Base-by-base conservation (phyloP, 495 filamentous ascomycete species). In the Podospora conica region DNA sequence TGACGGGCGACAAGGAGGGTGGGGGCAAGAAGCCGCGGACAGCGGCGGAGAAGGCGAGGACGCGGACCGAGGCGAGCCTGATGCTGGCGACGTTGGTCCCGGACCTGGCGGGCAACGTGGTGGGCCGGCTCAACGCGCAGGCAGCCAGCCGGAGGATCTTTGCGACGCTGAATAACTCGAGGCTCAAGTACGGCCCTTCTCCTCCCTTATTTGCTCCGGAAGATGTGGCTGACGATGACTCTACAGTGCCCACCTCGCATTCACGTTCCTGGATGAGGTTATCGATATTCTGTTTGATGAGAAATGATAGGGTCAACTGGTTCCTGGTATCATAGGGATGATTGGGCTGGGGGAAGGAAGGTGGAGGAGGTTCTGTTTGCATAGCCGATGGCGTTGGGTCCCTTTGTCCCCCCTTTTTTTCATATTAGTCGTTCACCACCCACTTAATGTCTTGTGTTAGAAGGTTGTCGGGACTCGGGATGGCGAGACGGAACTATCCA, bases 81-180 rank as follows among this genome's bases (percentile, higher is more conserved):
- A 91, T 92, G 79, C 81, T 96, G 40, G 90, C 90, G 12, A 92
- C 90, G 23, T 83, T 96, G 33, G 80, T 96, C 25, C 91, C 91
- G n/a, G 91, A 88, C 69, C 68, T 94, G 57, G 91, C 90, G 20
- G 92, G 87, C 20, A 93, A 88, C 73, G 92, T 96, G 15, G 92
- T 96, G 12, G 92, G 92, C 15, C 80, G 90, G 65, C 83, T 87
- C 48, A 96, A 96, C 78, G 92, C 92, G 18, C 90, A 94, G 75
- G 90, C 86, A 58, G 92, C 92, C 28, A 89, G 90, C 24, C 81
- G 92, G 65, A 84, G 90, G 58, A 84, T 94, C 55, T 92, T 92
- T 76, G 91, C 90, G 8, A 91, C 88, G 9, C 81, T 96, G 65
- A 96, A 96, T 72, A 96, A 95, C 73, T 78, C 82, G 62, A 80